Evolutionary conservation across 768 basidiomycete genomes (phyloP).

Genomic region (Lepiota brunneoincarnata): DNA sequence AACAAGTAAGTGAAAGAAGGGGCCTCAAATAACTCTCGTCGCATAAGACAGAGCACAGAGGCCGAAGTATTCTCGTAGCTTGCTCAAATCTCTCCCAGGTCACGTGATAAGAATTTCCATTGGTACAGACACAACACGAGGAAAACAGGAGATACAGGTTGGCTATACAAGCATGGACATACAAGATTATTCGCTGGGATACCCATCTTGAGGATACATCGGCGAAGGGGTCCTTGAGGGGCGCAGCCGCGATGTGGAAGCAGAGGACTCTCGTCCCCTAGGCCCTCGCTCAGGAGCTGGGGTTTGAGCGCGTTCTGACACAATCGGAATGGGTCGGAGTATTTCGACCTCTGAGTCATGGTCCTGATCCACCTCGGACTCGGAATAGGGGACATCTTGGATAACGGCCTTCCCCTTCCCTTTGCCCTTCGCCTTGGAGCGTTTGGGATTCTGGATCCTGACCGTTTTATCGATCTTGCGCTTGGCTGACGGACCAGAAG

Average conservation of each 20-base stretch:
- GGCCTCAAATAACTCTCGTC: too few species aligned
- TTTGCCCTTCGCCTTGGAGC: constrained; percentile 1
- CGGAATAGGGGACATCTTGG: neutral
- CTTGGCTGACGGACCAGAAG: constrained; percentile 1
- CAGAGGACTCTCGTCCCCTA: neutral
- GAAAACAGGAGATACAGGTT: too few species aligned
- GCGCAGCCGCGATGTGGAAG: neutral
- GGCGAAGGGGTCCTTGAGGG: neutral
- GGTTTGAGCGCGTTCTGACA: neutral
- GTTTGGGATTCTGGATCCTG: constrained; percentile 2
- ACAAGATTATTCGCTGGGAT: neutral
- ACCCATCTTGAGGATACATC: neutral
- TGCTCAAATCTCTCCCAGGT: too few species aligned
- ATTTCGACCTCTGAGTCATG: neutral
- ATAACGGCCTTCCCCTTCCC: constrained; percentile 11
- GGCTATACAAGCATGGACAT: neutral
- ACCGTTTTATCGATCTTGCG: neutral
- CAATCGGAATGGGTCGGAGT: neutral
- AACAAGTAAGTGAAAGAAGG: too few species aligned
- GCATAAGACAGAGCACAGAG: too few species aligned
- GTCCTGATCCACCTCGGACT: constrained; percentile 6
- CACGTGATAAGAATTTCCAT: too few species aligned
- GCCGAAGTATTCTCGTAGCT: too few species aligned
- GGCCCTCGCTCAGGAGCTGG: neutral
- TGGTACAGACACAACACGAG: too few species aligned